Percentiles rank a stretch among this genome's conserved stretches.
phyloP scores from a whole-genome alignment of 1,284 basidiomycete genomes.

The Ceratobasidium sp. region DNA sequence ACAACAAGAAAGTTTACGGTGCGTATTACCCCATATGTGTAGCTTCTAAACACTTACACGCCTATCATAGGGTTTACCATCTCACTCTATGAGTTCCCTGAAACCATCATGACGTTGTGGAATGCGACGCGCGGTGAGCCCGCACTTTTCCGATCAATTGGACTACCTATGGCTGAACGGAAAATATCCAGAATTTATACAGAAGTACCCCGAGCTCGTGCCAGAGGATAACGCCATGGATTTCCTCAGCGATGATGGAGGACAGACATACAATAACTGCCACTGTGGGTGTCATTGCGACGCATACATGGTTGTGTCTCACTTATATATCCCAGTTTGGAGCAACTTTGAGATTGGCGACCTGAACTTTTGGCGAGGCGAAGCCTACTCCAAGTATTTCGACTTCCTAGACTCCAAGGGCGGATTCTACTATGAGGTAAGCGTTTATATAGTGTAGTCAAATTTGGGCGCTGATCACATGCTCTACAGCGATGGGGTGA shows the following conservation, averaged over 20 bases:
- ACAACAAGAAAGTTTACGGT: slow-evolving; percentile 74
- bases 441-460: neutral
- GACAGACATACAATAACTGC: slow-evolving; percentile 72
- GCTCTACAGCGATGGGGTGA: slow-evolving; percentile 57
- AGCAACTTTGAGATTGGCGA: slow-evolving; percentile 60
- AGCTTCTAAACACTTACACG: neutral
- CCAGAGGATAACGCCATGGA: slow-evolving; percentile 69
- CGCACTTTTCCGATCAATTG: slow-evolving; percentile 6
- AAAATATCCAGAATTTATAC: slow-evolving; percentile 63
- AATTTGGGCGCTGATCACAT: neutral
- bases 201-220: slow-evolving; percentile 66
- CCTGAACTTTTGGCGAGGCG: slow-evolving; percentile 57
- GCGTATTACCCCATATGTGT: neutral
- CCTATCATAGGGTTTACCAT: slow-evolving; percentile 68
- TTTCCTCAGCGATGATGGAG: slow-evolving; percentile 71
- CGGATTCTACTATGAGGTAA: slow-evolving; percentile 57
- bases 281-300: slow-evolving; percentile 76
- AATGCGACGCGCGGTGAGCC: slow-evolving; percentile 60
- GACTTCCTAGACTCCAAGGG: slow-evolving; percentile 60
- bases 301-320: slow-evolving; percentile 35
- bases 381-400: slow-evolving; percentile 62
- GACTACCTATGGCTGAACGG: neutral
- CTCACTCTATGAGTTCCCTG: slow-evolving; percentile 74
- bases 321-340: slow-evolving; percentile 51
- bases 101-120: slow-evolving; percentile 80